phyloP scores from a whole-genome alignment of 1,284 basidiomycete species.

The Marasmius oreades region DNA sequence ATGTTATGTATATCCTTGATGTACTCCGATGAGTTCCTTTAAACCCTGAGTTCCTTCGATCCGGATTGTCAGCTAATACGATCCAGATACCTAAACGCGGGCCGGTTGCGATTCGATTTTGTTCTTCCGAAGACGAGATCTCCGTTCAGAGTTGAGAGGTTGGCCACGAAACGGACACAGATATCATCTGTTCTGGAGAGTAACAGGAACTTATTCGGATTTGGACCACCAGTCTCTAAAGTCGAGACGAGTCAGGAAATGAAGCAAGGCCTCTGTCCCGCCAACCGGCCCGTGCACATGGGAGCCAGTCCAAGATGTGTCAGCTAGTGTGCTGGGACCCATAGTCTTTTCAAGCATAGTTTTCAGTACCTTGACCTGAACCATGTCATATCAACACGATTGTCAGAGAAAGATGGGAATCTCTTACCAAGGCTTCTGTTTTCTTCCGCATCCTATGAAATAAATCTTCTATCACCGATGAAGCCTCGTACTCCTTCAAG shows the following conservation, averaged over 20 bases:
- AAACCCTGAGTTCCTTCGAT: too few species aligned
- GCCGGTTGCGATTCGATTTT: too few species aligned
- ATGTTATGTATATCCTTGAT: too few species aligned
- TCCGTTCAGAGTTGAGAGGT: too few species aligned
- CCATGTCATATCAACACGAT: background rate
- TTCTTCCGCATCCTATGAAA: constrained; percentile 52
- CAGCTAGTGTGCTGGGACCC: constrained; percentile 5
- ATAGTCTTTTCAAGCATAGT: constrained; percentile 40
- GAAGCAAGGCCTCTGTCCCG: constrained; percentile 44
- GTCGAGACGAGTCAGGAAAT: constrained; percentile 44
- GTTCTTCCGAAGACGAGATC: too few species aligned
- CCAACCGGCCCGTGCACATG: constrained; percentile 32
- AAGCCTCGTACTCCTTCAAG: constrained; percentile 59
- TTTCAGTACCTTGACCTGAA: constrained; percentile 38
- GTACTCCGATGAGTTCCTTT: too few species aligned
- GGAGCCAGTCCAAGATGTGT: constrained; percentile 20
- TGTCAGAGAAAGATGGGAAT: constrained; percentile 1
- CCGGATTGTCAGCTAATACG: too few species aligned
- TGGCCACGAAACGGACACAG: too few species aligned
- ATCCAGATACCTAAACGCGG: too few species aligned
- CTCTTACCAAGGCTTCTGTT: constrained; percentile 56
- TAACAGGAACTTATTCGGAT: background rate
- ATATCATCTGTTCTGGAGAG: too few species aligned
- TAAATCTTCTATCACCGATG: constrained; percentile 50
- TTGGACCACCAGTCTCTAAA: constrained; percentile 47